phyloP scores from a whole-genome alignment of 2,329 filamentous ascomycete species.

The Ceratocystiopsis sp. region DNA sequence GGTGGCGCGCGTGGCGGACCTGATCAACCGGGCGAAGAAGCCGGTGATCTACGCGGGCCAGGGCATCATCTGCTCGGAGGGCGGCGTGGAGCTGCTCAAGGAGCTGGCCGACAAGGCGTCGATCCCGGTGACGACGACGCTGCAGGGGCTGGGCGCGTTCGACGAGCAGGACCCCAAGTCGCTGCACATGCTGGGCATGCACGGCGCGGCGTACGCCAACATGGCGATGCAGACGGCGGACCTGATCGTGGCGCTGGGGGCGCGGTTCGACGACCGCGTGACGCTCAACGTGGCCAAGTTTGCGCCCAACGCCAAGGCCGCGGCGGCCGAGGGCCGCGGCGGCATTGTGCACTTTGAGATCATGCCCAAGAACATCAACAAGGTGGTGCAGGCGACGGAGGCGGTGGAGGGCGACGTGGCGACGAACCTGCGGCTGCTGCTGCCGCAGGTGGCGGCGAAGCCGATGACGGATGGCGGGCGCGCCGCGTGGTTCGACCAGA shows the following conservation, averaged over 20 bases:
- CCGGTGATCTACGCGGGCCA: slow-evolving; percentile 91
- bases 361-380: slow-evolving; percentile 99
- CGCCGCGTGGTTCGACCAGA: slow-evolving; percentile 77
- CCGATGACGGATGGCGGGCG: slow-evolving; percentile 39
- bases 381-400: slow-evolving; percentile 91
- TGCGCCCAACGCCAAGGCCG: slow-evolving; percentile 71
- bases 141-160: slow-evolving; percentile 81
- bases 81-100: slow-evolving; percentile 64
- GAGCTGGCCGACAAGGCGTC: slow-evolving; percentile 78
- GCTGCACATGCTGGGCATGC: slow-evolving; percentile 97
- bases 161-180: slow-evolving; percentile 90
- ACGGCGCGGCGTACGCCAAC: slow-evolving; percentile 92
- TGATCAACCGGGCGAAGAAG: slow-evolving; percentile 83
- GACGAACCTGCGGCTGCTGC: slow-evolving; percentile 55
- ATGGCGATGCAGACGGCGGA: slow-evolving; percentile 96
- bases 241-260: slow-evolving; percentile 85
- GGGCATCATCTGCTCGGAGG: slow-evolving; percentile 64
- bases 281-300: slow-evolving; percentile 71
- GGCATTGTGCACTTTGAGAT: slow-evolving; percentile 97
- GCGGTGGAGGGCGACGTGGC: slow-evolving; percentile 87
- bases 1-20: slow-evolving; percentile 58
- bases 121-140: slow-evolving; percentile 89
- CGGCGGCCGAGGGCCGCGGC: slow-evolving; percentile 68
- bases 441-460: slow-evolving; percentile 52
- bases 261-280: slow-evolving; percentile 91